Evolutionary conservation across 2,329 filamentous ascomycete species (phyloP).

Genomic region (Plectosphaerella plurivora): DNA sequence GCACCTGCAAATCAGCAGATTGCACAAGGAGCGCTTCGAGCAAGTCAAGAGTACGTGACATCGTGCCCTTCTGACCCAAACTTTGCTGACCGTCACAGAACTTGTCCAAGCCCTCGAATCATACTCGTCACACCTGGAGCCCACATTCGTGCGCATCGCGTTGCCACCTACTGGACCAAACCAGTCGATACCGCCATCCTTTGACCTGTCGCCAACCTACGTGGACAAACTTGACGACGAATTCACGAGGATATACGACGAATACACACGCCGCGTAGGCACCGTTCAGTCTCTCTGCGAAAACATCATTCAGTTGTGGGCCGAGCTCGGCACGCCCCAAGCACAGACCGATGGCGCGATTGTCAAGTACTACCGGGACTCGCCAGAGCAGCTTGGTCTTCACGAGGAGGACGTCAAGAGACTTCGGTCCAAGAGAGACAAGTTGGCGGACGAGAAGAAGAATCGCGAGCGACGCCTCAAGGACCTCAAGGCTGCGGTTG

Average conservation of each 20-base stretch:
- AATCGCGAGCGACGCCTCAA: slow-evolving; percentile 71
- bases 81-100: slow-evolving; percentile 47
- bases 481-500: slow-evolving; percentile 74
- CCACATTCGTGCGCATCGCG: slow-evolving; percentile 78
- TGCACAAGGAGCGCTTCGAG: slow-evolving; percentile 89
- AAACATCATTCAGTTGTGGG: slow-evolving; percentile 91
- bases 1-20: slow-evolving; percentile 70
- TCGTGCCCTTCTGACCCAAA: no score
- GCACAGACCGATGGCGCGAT: slow-evolving; percentile 85
- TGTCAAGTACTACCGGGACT: slow-evolving; percentile 82
- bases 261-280: slow-evolving; percentile 80
- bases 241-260: slow-evolving; percentile 92
- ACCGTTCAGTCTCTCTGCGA: slow-evolving; percentile 72
- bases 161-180: slow-evolving; percentile 79
- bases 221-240: slow-evolving; percentile 82
- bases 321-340: slow-evolving; percentile 89
- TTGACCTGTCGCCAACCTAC: slow-evolving; percentile 89
- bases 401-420: slow-evolving; percentile 80
- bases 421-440: slow-evolving; percentile 71
- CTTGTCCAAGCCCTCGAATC: slow-evolving; percentile 91
- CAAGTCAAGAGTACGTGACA: slow-evolving; percentile 81
- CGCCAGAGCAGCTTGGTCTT: slow-evolving; percentile 89
- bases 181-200: slow-evolving; percentile 71
- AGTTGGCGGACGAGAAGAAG: slow-evolving; percentile 83
- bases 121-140: slow-evolving; percentile 92